Conservation (phyloP, 164 flowering plant species). For the Piper longum region DNA sequence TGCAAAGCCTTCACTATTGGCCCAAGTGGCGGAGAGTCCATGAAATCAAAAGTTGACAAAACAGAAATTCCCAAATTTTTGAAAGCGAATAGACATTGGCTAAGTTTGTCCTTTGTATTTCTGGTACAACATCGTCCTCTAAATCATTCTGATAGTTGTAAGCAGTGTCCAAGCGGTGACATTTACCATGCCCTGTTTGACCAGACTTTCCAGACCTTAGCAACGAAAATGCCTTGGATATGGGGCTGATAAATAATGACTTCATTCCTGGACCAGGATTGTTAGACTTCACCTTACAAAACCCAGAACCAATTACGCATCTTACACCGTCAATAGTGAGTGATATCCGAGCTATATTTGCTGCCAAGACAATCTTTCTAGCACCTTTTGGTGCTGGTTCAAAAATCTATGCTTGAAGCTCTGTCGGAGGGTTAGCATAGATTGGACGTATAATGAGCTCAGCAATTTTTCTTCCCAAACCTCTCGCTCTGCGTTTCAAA, state of each 20-base stretch:
- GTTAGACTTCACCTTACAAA: conserved; percentile 76
- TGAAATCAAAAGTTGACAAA: conserved; percentile 73
- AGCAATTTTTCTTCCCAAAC: conserved; percentile 80
- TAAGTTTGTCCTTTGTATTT: conserved; percentile 86
- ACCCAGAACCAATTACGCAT: conserved; percentile 93
- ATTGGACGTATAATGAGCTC: conserved; percentile 94
- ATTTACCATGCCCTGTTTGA: conserved; percentile 90
- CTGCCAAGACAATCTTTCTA: conserved; percentile 69
- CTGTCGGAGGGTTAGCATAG: conserved; percentile 97
- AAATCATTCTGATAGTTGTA: conserved; percentile 60
- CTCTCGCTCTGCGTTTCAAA: conserved; percentile 73
- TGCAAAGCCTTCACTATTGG: conserved; percentile 81
- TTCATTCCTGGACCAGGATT: conserved; percentile 97
- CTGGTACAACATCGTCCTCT: conserved; percentile 87
- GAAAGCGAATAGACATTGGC: conserved; percentile 75
- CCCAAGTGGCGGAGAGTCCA: conserved; percentile 95
- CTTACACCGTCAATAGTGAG: conserved; percentile 89
- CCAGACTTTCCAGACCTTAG: conserved; percentile 96
- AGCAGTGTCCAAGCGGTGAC: conserved; percentile 76
- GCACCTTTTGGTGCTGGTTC: conserved; percentile 97
- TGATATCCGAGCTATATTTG: conserved; percentile 92
- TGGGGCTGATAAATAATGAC: conserved; percentile 64
- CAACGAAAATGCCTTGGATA: conserved; percentile 89
- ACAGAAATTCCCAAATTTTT: conserved; percentile 94
- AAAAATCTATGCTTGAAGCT: conserved; percentile 87